Conservation (phyloP, 495 filamentous ascomycete genomes). For the Peziza echinospora region DNA sequence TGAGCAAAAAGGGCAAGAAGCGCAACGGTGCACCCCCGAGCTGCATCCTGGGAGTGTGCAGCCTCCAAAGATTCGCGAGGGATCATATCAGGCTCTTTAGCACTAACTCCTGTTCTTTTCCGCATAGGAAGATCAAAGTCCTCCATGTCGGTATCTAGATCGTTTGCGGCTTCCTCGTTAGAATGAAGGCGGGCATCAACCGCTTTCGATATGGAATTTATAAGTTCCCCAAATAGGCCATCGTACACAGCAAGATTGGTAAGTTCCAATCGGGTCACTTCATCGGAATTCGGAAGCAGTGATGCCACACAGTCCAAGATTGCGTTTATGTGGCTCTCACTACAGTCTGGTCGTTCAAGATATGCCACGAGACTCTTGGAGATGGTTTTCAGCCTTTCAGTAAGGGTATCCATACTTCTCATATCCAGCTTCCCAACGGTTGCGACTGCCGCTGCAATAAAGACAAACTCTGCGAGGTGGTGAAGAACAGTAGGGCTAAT, state of each 20-base stretch:
- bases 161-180: conserved; percentile 24
- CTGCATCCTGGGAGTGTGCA: conserved; percentile 24
- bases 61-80: background rate
- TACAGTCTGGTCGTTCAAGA: background rate
- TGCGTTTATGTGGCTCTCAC: background rate
- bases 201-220: background rate
- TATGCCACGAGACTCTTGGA: background rate
- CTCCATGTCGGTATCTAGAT: conserved; percentile 19
- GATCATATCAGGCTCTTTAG: conserved; percentile 20
- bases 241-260: background rate
- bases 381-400: background rate
- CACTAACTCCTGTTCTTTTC: conserved; percentile 27
- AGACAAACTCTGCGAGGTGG: background rate
- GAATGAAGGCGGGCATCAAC: conserved; percentile 20
- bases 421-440: background rate
- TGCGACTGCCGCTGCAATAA: background rate
- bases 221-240: background rate
- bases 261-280: background rate
- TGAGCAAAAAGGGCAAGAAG: conserved; percentile 14
- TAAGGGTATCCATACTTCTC: background rate
- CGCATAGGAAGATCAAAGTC: conserved; percentile 22
- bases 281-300: background rate
- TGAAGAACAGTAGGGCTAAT: background rate
- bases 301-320: background rate
- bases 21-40: conserved; percentile 14